Evolutionary conservation across 2,329 filamentous ascomycete genomes (phyloP), one percentile per base, ranked within the genome.

Genomic region (Exophiala oligosperma): DNA sequence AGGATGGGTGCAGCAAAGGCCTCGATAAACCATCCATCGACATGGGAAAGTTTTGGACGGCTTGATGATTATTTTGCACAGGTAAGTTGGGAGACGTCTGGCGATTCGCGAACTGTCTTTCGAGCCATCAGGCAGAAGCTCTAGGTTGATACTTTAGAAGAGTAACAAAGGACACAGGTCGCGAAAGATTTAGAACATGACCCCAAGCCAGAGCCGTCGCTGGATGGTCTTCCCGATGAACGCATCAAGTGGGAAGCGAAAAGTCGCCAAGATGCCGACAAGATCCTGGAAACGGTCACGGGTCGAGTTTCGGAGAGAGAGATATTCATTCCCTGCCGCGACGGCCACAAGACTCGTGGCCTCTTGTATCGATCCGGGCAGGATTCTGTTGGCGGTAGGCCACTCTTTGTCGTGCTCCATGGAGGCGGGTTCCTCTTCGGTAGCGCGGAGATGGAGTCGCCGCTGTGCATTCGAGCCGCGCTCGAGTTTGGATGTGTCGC

Each of bases 401-500:
- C 26, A 4, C 26, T 28, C 7, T 28, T 28, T 7, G 7, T 28
- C 26, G 26, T 28, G 38, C 17, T 41, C 38, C 38, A 41, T 21
- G 38, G 38, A 14, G 38, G 38, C 14, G 38, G 38, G 9, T 41
- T 41, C 9, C 17, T 14, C 17, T 21, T 41, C 11, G 38, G 38
- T 11, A 41, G 4, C 3, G 38, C 38, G 12, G 38, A 41, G 38
- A 41, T 41, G 38, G 14, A 14, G 17, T 41, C 28, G 17, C 26
- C 26, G 26, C 7, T 28, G 26, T 28, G 26, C 7, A 7, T 28
- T 28, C 26, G 26, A 7, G 26, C 26, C 4, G 7, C 26, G 26
- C 26, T 28, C 7, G 26, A 7, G 7, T 7, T 28, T 28, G 26
- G 26, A 28, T 28, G 26, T 28, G 35, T 41, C 28, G 56, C 68